A percentile compares a stretch with the other conserved stretches of the same genome.
phyloP scores from a whole-genome alignment of 2,329 filamentous ascomycete genomes.

The Diaporthe australafricana region DNA sequence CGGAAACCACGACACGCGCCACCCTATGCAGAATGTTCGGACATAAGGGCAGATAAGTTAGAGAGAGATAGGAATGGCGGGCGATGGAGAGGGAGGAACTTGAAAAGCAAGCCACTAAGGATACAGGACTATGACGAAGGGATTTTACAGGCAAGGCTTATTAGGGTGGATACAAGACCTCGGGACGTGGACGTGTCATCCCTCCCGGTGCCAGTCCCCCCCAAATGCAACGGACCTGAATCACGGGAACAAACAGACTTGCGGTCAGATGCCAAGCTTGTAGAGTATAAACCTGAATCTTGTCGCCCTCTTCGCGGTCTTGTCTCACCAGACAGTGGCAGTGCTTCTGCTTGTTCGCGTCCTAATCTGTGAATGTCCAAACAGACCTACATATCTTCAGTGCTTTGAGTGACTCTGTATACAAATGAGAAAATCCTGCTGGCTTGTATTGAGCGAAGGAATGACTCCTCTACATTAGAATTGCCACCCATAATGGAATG shows the following conservation, averaged over 20 bases:
- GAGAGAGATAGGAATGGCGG: too few species aligned
- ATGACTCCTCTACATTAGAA: background rate
- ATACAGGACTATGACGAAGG: conserved; percentile 28
- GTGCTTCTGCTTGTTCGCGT: background rate
- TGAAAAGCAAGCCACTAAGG: conserved; percentile 4
- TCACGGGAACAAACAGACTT: conserved; percentile 29
- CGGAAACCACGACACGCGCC: conserved; percentile 29
- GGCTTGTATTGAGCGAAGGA: background rate
- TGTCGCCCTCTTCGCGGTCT: background rate
- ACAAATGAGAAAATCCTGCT: background rate
- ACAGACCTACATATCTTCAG: background rate
- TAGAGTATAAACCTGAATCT: conserved; percentile 12
- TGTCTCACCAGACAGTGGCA: background rate
- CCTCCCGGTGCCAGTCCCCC: background rate
- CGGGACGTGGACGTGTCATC: conserved; percentile 35
- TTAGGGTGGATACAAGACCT: conserved; percentile 32
- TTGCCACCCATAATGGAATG: background rate
- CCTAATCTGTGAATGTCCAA: background rate
- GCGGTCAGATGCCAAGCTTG: conserved; percentile 14
- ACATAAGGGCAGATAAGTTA: background rate
- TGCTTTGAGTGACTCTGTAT: background rate
- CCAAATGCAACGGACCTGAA: conserved; percentile 19
- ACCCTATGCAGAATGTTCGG: background rate
- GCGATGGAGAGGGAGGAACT: background rate
- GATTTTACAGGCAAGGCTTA: conserved; percentile 34